Evolutionary conservation across 208 protist species (phyloP).

Genomic region (Histomonas meleagridis): DNA sequence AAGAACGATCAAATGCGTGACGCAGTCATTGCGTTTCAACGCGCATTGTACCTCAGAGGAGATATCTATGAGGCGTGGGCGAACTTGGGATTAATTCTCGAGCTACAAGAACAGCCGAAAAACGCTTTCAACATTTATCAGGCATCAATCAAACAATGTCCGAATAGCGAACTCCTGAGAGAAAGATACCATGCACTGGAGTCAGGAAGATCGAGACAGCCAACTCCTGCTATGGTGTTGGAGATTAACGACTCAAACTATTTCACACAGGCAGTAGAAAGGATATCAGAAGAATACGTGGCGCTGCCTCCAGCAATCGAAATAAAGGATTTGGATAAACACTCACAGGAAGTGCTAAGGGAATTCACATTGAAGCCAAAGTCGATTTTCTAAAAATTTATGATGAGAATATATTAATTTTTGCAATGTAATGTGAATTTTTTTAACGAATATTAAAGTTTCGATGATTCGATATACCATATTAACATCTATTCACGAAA

Average conservation of each 20-base stretch:
- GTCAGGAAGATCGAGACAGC: not conserved
- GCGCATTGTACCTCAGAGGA: not conserved
- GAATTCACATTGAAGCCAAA: too few species aligned
- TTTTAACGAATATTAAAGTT: too few species aligned
- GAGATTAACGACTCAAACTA: not conserved
- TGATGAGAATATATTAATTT: too few species aligned
- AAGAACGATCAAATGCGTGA: not conserved
- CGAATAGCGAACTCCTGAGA: not conserved
- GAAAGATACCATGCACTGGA: not conserved
- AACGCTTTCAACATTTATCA: constrained; percentile 27
- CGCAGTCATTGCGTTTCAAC: not conserved
- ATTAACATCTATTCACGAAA: too few species aligned
- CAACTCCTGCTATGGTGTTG: not conserved
- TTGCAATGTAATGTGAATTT: too few species aligned
- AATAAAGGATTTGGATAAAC: too few species aligned
- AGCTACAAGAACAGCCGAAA: not conserved
- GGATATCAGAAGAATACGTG: not conserved
- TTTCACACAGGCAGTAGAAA: not conserved
- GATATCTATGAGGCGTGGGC: constrained; percentile 13
- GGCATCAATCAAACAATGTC: not conserved
- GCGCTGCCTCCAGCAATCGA: not conserved
- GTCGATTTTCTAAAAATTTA: too few species aligned
- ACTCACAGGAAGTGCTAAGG: too few species aligned
- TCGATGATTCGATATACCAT: too few species aligned
- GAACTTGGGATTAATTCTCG: not conserved